Conservation (phyloP, 164 flowering plant genomes). For the Magnolia sinica region DNA sequence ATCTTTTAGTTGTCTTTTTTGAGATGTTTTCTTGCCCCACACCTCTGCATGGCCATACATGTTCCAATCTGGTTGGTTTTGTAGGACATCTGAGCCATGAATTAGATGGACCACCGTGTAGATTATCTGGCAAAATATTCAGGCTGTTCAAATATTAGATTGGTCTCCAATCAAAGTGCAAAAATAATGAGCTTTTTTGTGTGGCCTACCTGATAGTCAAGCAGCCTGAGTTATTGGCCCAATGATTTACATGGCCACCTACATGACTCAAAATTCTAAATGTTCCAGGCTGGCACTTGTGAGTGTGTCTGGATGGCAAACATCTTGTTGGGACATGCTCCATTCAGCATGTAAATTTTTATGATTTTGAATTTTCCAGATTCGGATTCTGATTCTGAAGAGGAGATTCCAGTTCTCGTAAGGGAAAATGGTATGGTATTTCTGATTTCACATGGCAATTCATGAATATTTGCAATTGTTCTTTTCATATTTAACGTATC, state of each 20-base stretch:
- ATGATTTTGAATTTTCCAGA: constrained; percentile 12
- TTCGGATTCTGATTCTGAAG: constrained; percentile 19
- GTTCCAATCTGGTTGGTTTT: background rate
- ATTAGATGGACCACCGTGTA: background rate
- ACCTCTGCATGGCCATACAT: background rate
- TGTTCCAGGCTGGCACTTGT: background rate
- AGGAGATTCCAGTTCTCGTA: constrained; percentile 17
- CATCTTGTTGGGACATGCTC: background rate
- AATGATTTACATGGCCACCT: too few species aligned
- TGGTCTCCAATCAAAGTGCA: too few species aligned
- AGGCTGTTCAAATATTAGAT: too few species aligned
- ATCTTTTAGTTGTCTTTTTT: background rate
- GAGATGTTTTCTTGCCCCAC: background rate
- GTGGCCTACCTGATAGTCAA: background rate
- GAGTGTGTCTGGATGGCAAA: background rate
- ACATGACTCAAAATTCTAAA: background rate
- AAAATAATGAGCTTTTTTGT: too few species aligned
- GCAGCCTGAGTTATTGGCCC: too few species aligned
- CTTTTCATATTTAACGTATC: background rate
- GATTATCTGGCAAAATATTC: background rate
- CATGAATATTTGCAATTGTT: background rate
- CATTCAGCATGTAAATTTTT: background rate
- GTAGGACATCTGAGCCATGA: background rate
- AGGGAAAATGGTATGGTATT: constrained; percentile 35
- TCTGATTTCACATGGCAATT: background rate